A percentile compares a stretch with the other conserved stretches of the same genome.
Conservation (phyloP, 768 basidiomycete genomes). For the Sporobolomyces roseus region DNA sequence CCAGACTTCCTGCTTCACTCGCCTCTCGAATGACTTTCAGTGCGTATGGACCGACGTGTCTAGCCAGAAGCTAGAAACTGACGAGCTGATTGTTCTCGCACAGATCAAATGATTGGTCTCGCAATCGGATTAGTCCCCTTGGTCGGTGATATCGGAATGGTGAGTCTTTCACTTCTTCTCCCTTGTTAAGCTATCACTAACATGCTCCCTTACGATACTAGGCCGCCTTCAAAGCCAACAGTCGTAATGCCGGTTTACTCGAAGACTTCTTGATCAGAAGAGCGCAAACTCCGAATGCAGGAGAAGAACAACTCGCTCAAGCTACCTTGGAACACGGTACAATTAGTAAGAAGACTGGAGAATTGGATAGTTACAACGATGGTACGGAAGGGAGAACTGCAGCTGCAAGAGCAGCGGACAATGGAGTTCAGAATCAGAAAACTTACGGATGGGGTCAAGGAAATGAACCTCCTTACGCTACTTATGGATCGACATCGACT, state of each 20-base stretch:
- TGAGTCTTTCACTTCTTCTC: slow-evolving; percentile 42
- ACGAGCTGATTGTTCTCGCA: neutral
- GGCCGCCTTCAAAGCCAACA: slow-evolving; percentile 73
- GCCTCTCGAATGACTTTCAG: slow-evolving; percentile 66
- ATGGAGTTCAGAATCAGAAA: neutral
- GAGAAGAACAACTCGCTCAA: slow-evolving; percentile 17
- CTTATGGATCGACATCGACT: neutral
- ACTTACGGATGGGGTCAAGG: neutral
- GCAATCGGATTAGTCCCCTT: slow-evolving; percentile 63
- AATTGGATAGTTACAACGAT: neutral
- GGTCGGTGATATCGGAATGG: slow-evolving; percentile 70
- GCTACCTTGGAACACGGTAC: neutral
- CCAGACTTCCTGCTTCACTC: slow-evolving; percentile 51
- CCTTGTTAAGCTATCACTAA: neutral
- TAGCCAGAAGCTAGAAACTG: too few relatives aligned
- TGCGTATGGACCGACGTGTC: neutral
- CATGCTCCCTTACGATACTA: neutral
- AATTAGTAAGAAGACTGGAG: slow-evolving; percentile 29
- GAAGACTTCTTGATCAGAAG: slow-evolving; percentile 65
- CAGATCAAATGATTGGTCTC: slow-evolving; percentile 65
- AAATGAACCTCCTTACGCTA: neutral
- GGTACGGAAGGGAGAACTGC: neutral
- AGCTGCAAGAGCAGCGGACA: neutral
- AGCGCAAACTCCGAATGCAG: neutral
- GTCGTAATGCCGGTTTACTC: slow-evolving; percentile 67